Evolutionary conservation across 2,329 filamentous ascomycete genomes (phyloP), one percentile per base, ranked within the genome.

Genomic region (Nakataea oryzae): DNA sequence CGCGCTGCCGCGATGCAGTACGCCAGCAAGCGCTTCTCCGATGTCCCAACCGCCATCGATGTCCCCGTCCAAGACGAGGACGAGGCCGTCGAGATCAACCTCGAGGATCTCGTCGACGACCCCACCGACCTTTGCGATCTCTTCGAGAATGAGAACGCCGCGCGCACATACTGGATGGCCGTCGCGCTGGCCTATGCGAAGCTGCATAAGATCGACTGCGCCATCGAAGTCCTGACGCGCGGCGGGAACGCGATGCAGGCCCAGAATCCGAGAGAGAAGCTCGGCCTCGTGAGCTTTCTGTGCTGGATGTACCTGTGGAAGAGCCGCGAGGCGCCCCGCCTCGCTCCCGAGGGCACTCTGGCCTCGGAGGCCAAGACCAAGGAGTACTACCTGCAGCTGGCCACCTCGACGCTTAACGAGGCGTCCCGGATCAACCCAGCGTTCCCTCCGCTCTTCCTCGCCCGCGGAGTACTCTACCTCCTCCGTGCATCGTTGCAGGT

Each of bases 101-200:
- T 97, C 61, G 89, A 93, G 72, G 91, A 93, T 66, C 86, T 97
- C 54, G 85, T 93, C 64, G 95, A 97, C 73, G 95, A 97, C 72
- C 91, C 91, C 26, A 96, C 90, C 58, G 95, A 99, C 77, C 83
- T 99, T 6, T 99, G 95, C 74, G 95, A 91, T 32, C 83, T 99
- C 60, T 86, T 99, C 66, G 93, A 99, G 77, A 96, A 95, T 71
- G 96, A 99, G 74, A 87, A 88, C 70, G 93, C 92, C 21, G 89
- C 91, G 50, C 92, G 93, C 70, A 91, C 88, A 61, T 96, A 96
- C 68, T 99, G 96, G 96, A 93, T 99, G 81, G 93, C 91, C n/a
- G 95, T 97, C 67, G 90, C 96, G 55, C 82, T 97, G 63, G 93
- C 93, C 58, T 99, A 99, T 72, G 93, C 95, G 54, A 99, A 97